Base-by-base conservation (phyloP, 2,329 filamentous ascomycete species). In the Pseudogymnoascus sp. region DNA sequence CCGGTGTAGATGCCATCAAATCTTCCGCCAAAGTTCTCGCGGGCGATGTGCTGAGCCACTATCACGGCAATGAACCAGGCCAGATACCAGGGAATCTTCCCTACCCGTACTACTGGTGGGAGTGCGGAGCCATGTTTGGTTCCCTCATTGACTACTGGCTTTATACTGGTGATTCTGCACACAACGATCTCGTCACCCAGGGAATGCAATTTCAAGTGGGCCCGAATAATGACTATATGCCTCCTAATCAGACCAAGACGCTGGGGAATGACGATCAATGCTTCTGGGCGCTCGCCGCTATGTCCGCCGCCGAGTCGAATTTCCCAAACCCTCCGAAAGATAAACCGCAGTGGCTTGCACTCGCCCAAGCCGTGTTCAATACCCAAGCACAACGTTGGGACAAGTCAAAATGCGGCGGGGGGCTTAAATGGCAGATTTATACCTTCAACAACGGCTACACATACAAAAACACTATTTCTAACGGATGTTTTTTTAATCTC, bases 371-470 rank as follows among this genome's bases (percentile, higher is more conserved):
- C 60, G 88, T 91, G 31, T 96, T 95, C 78, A 91, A 96, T 73
- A 88, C 86, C 1, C 90, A 93, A 70, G 86, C 85, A 2, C 78
- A 79, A 29, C 84, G 90, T 38, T 95, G 90, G 91, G 89, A 93
- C 66, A 78, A 74, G 0, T 75, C 79, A 0, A 77, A 83, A 61
- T 96, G 91, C 69, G 80, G 79, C n/a, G 91, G 91, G 42, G 91
- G 91, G 5, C 74, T 95, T 60, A 83, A 89, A 66, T 93, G 90
- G 90, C 91, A 96, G 76, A 91, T 96, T 59, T 93, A 89, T 72
- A 80, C 83, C 0, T 92, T 90, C 79, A 95, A 96, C 72, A 85
- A 83, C 42, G 92, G 91, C 13, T 96, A 88, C 75, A 82, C 88
- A 69, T 92, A 93, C 80, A 95, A 87, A 70, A 87, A 87, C 65